These are phyloP conservation scores for Phaeophleospora eucalypticola DNA, from an alignment of 2,329 filamentous ascomycete species.

Conservation along the genomic window DNA sequence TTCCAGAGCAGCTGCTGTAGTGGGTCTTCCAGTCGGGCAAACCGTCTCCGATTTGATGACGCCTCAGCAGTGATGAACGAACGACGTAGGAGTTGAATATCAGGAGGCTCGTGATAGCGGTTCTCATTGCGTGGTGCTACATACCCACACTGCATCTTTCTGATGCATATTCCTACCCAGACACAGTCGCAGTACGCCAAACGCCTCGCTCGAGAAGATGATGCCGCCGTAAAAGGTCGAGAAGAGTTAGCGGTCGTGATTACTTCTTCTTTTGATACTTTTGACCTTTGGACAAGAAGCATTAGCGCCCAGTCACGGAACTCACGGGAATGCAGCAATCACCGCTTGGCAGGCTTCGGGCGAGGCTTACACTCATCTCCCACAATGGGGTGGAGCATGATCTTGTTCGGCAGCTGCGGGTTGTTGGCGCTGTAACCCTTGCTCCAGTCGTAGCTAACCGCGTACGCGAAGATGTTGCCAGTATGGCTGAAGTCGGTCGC, in stretches of 20 bases:
- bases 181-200: not conserved
- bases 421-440: slow-evolving; percentile 89
- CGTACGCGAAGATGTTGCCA: slow-evolving; percentile 61
- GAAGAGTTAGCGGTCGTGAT: not conserved
- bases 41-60: too few species aligned
- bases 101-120: too few species aligned
- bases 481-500: slow-evolving; percentile 86
- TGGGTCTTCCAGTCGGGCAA: too few species aligned
- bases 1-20: too few species aligned
- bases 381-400: slow-evolving; percentile 48
- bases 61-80: too few species aligned
- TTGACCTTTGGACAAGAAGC: slow-evolving; percentile 1
- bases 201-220: slow-evolving; percentile 3
- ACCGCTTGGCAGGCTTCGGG: slow-evolving; percentile 46
- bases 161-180: not conserved
- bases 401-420: slow-evolving; percentile 49
- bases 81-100: too few species aligned
- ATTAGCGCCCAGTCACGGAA: slow-evolving; percentile 1
- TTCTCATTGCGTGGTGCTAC: not conserved
- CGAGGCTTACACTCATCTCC: slow-evolving; percentile 50
- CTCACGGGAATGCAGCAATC: slow-evolving; percentile 11
- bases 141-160: not conserved
- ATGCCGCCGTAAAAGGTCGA: not conserved
- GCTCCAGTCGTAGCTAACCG: slow-evolving; percentile 95
- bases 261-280: slow-evolving; percentile 6